Conservation (phyloP, 2,329 filamentous ascomycete genomes). For the Botryosphaeria dothidea region DNA sequence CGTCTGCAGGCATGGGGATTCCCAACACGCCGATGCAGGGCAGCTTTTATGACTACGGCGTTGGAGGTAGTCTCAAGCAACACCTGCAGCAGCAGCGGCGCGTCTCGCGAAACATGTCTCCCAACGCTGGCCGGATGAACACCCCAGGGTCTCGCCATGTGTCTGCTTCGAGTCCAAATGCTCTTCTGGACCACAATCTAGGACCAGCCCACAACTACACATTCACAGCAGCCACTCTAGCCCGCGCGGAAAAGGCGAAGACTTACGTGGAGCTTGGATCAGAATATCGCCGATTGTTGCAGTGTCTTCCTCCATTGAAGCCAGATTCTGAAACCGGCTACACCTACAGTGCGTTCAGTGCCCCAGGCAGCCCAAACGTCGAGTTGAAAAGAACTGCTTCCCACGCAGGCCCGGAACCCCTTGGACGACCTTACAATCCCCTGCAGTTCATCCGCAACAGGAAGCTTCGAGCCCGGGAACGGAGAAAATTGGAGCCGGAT, state of each 20-base stretch:
- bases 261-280: constrained; percentile 82
- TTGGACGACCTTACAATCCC: constrained; percentile 82
- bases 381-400: constrained; percentile 40
- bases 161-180: constrained; percentile 22
- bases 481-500: constrained; percentile 71
- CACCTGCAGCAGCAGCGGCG: constrained; percentile 73
- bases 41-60: constrained; percentile 42
- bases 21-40: constrained; percentile 29
- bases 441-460: constrained; percentile 91
- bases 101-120: constrained; percentile 62
- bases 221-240: constrained; percentile 77
- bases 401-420: constrained; percentile 37
- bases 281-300: constrained; percentile 80
- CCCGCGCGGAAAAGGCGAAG: constrained; percentile 80
- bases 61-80: constrained; percentile 63
- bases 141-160: constrained; percentile 29
- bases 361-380: constrained; percentile 43
- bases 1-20: constrained; percentile 43
- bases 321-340: constrained; percentile 45
- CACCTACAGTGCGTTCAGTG: constrained; percentile 36
- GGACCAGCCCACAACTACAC: constrained; percentile 52
- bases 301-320: constrained; percentile 73
- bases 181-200: constrained; percentile 22
- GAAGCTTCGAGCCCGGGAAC: constrained; percentile 77
- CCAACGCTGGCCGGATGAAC: constrained; percentile 44